These are phyloP conservation scores for Schwanniomyces pseudopolymorphus DNA, from an alignment of 805 yeast genomes.

Conservation along the genomic window DNA sequence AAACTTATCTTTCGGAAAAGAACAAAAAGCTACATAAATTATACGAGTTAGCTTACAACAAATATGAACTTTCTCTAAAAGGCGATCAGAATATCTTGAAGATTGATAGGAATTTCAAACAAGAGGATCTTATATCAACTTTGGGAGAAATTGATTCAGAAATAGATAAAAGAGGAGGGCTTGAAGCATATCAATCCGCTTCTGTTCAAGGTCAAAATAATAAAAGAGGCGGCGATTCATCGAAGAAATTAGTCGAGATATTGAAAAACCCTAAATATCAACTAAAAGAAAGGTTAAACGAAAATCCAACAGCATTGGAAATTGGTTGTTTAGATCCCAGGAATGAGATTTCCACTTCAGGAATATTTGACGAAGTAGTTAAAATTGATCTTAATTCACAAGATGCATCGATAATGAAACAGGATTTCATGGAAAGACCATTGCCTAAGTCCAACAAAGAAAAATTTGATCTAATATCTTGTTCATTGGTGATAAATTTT, in stretches of 20 bases:
- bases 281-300: conserved; percentile 4
- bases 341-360: conserved; percentile 65
- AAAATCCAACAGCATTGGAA: conserved; percentile 56
- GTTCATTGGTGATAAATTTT: conserved; percentile 85
- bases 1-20: conserved; percentile 4
- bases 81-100: conserved; percentile 13
- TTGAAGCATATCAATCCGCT: conserved; percentile 79
- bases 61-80: conserved; percentile 6
- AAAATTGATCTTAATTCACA: conserved; percentile 83
- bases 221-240: conserved; percentile 88
- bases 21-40: neutral
- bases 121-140: conserved; percentile 15
- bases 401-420: conserved; percentile 66
- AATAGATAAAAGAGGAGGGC: conserved; percentile 67
- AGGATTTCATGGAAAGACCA: conserved; percentile 82
- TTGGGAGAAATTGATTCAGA: conserved; percentile 63
- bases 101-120: conserved; percentile 12
- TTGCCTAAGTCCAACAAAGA: conserved; percentile 48
- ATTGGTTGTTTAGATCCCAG: conserved; percentile 76
- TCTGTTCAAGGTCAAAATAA: conserved; percentile 79
- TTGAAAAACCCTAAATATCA: conserved; percentile 34
- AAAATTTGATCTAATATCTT: conserved; percentile 66
- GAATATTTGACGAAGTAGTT: conserved; percentile 48
- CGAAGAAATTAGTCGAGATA: conserved; percentile 78
- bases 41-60: conserved; percentile 3